These are phyloP conservation scores for Leucosporidium yakuticum DNA, from an alignment of 768 basidiomycete species.

Conservation along the genomic window DNA sequence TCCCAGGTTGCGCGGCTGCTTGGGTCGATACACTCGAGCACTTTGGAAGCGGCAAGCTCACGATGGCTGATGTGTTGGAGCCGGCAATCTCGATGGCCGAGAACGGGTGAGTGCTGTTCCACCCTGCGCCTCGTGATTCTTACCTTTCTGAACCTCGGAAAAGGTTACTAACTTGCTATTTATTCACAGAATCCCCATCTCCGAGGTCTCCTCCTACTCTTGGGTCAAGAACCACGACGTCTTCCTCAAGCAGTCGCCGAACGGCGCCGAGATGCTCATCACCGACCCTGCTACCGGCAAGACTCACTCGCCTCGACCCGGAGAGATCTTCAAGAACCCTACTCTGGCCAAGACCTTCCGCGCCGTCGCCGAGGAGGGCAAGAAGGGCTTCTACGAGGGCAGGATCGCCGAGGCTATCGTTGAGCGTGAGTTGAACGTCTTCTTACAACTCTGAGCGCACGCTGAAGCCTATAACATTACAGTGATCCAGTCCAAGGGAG, in stretches of 20 bases:
- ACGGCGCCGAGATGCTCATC: slow-evolving; percentile 77
- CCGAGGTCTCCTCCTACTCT: slow-evolving; percentile 65
- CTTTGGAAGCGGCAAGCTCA: slow-evolving; percentile 70
- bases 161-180: neutral
- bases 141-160: neutral
- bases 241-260: slow-evolving; percentile 50
- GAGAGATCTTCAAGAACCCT: slow-evolving; percentile 55
- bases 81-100: slow-evolving; percentile 90
- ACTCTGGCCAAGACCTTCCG: slow-evolving; percentile 79
- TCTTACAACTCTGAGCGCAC: neutral
- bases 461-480: slow-evolving; percentile 28
- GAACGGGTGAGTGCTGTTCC: slow-evolving; percentile 59
- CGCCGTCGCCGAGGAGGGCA: slow-evolving; percentile 69
- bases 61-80: slow-evolving; percentile 64
- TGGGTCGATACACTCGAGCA: slow-evolving; percentile 84
- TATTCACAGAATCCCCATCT: slow-evolving; percentile 67
- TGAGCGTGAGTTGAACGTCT: slow-evolving; percentile 46
- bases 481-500: slow-evolving; percentile 74
- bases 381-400: slow-evolving; percentile 90
- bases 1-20: slow-evolving; percentile 78
- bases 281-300: slow-evolving; percentile 52
- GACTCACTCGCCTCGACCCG: slow-evolving; percentile 63
- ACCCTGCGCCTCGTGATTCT: neutral
- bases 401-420: slow-evolving; percentile 82
- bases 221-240: slow-evolving; percentile 47